Base-by-base conservation (phyloP, 2,329 filamentous ascomycete genomes). In the Xylariaceae sp. region DNA sequence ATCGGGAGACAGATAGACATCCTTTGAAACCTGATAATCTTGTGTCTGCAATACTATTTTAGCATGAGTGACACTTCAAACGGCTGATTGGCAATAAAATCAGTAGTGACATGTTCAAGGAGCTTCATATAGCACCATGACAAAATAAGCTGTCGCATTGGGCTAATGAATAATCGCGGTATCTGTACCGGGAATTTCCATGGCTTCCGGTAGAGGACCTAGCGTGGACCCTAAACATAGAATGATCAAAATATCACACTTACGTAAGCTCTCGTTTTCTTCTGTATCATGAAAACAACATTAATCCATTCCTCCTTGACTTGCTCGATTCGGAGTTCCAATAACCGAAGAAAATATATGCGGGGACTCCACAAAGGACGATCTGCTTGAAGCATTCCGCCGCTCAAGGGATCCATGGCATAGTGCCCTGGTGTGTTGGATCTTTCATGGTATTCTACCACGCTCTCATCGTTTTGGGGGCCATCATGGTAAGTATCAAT, bases 261-360 rank as follows among this genome's bases (percentile, higher is more conserved):
- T 49, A 57, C 54, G 43, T 57, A 57, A 21, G 40, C 11, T 19
- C 14, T 41, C 4, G 36, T 57, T 28, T 57, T 61, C 16, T 47
- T 48, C 31, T 58, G 53, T 14, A 61, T 33, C 44, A 28, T 51
- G 8, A 41, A 46, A 1, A 57, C 54, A 7, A 50, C 36, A 31
- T 61, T 61, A 37, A 50, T 39, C 44, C 53, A 61, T 37, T 61
- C 58, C n/a, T 58, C 40, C 33, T 61, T 61, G 23, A 57, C 44
- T 33, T 46, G 45, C 14, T 57, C 53, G 14, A 61, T 40, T 21
- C 58, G 45, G 19, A 37, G 17, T 19, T 61, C 48, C 12, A 58
- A 31, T 21, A 58, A 26, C 24, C 36, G 48, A 6, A 61, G n/a
- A 40, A 57, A 58, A 28, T 57, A 61, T 12, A 52, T 24, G 3